Percentiles rank a stretch among this genome's conserved stretches.
Evolutionary conservation across 805 yeast genomes (phyloP).

Genomic region (Geotrichum ghanense): DNA sequence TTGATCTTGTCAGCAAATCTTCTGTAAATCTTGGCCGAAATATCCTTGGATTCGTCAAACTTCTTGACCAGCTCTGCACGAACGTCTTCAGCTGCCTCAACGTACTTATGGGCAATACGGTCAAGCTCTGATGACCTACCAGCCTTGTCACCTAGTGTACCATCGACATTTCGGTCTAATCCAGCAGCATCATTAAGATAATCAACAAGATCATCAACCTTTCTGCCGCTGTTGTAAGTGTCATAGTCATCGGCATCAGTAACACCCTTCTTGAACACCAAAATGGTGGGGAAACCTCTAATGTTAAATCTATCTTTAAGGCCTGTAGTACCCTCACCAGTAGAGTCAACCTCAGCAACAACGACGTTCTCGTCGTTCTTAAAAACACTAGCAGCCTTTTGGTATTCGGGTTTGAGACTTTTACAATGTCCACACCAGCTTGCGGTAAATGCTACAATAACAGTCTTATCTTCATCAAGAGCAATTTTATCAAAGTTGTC

Average conservation of each 20-base stretch:
- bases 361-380: constrained; percentile 19
- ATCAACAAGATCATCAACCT: constrained; percentile 36
- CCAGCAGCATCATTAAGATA: constrained; percentile 34
- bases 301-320: constrained; percentile 1
- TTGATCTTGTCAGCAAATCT: constrained; percentile 20
- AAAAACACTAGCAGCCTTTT: constrained; percentile 22
- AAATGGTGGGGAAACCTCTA: constrained; percentile 4
- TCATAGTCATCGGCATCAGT: constrained; percentile 28
- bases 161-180: constrained; percentile 31
- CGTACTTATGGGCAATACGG: constrained; percentile 22
- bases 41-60: neutral
- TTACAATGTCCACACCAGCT: constrained; percentile 99
- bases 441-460: constrained; percentile 81
- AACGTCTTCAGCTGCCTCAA: constrained; percentile 22
- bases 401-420: constrained; percentile 34
- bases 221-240: constrained; percentile 41
- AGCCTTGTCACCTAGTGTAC: constrained; percentile 29
- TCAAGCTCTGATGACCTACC: constrained; percentile 31
- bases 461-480: constrained; percentile 11
- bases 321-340: constrained; percentile 1
- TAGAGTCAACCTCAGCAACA: constrained; percentile 5
- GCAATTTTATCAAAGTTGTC: constrained; percentile 24
- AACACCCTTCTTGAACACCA: constrained; percentile 3
- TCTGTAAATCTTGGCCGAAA: constrained; percentile 14
- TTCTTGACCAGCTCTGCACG: constrained; percentile 14